A percentile compares a stretch with the other conserved stretches of the same genome.
phyloP scores from a whole-genome alignment of 345 rosid species.

The Rhizophora mangle region DNA sequence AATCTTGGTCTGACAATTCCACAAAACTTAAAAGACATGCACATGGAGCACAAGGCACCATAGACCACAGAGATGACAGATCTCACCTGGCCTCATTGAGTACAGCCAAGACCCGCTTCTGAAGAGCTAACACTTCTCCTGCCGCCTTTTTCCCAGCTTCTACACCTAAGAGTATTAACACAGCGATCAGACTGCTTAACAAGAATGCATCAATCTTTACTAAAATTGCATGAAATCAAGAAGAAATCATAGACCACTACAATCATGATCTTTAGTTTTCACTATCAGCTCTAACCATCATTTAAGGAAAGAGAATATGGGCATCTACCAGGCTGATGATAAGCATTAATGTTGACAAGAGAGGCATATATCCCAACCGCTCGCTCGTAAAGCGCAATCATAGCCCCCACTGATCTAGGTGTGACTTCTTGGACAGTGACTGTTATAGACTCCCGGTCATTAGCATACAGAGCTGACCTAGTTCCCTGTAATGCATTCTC shows the following conservation, averaged over 20 bases:
- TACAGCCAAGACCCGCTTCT: slow-evolving; percentile 87
- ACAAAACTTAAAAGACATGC: neutral
- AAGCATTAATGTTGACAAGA: slow-evolving; percentile 83
- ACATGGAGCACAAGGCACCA: too few species aligned
- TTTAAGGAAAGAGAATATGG: slow-evolving; percentile 15
- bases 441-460: slow-evolving; percentile 79
- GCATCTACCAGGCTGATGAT: slow-evolving; percentile 86
- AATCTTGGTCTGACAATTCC: neutral
- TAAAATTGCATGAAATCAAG: neutral
- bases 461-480: slow-evolving; percentile 89
- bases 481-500: slow-evolving; percentile 53
- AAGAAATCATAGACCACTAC: neutral
- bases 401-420: slow-evolving; percentile 87
- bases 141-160: slow-evolving; percentile 99
- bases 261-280: neutral
- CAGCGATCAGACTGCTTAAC: neutral
- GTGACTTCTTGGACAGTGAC: slow-evolving; percentile 91
- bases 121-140: slow-evolving; percentile 91
- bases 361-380: slow-evolving; percentile 94
- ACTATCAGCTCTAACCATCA: slow-evolving; percentile 7
- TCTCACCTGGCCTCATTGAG: slow-evolving; percentile 89
- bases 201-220: neutral
- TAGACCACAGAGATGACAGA: neutral
- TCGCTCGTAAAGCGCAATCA: slow-evolving; percentile 91
- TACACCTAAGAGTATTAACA: slow-evolving; percentile 52